A percentile compares a stretch with the other conserved stretches of the same genome.
Evolutionary conservation across 2,329 filamentous ascomycete species (phyloP).

Genomic region (Tolypocladium capitatum): DNA sequence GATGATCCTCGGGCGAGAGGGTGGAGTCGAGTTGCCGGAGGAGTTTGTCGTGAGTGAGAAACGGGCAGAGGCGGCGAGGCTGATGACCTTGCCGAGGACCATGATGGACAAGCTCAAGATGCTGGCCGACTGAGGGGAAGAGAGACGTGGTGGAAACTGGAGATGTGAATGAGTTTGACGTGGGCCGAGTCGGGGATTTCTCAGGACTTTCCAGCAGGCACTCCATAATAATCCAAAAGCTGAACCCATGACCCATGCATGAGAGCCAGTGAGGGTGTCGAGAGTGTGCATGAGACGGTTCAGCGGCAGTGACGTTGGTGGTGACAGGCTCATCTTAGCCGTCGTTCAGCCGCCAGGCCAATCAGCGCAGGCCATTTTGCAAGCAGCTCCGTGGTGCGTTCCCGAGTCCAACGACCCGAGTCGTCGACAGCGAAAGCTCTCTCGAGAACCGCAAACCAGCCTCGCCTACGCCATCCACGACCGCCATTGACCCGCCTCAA

Average conservation of each 20-base stretch:
- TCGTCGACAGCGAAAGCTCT: conserved; percentile 19
- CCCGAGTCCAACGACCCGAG: conserved; percentile 2
- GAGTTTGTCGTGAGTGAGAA: conserved; percentile 26
- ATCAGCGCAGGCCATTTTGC: conserved; percentile 11
- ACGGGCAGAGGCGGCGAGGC: conserved; percentile 11
- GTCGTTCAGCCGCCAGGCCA: conserved; percentile 9
- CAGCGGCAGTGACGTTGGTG: too few species aligned
- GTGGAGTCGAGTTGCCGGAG: conserved; percentile 27
- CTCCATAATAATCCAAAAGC: background rate
- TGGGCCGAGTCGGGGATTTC: background rate
- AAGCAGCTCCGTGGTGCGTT: conserved; percentile 7
- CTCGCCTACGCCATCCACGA: conserved; percentile 9
- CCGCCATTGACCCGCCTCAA: conserved; percentile 8
- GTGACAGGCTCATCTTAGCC: conserved; percentile 1
- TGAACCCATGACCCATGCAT: background rate
- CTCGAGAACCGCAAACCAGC: conserved; percentile 9
- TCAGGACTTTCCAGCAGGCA: background rate
- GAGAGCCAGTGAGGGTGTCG: background rate
- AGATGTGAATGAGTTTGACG: too few species aligned
- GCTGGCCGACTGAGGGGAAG: background rate
- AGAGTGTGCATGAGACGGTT: too few species aligned
- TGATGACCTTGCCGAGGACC: conserved; percentile 8
- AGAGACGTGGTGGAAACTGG: background rate
- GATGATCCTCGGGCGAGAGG: conserved; percentile 36
- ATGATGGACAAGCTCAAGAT: conserved; percentile 1